Base-by-base conservation (phyloP, 192 early-diverging fungal species). In the Mortierella claussenii region DNA sequence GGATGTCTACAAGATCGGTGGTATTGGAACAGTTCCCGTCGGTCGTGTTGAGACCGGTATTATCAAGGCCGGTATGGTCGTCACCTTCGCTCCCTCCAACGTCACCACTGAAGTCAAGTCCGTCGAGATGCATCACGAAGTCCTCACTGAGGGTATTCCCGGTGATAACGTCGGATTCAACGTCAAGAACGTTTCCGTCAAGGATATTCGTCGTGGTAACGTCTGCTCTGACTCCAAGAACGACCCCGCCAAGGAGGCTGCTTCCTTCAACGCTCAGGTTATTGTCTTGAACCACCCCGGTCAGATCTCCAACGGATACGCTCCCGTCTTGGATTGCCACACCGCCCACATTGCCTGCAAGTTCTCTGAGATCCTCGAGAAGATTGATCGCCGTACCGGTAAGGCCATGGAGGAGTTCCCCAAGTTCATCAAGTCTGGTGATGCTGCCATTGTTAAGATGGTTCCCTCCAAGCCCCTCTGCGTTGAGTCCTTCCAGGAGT, bases 91-190 rank as follows among this genome's bases (percentile, higher is more conserved):
- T 59, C 95, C 95, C 63, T 81, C 89, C 74, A 88, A 86, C 85
- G 89, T 94, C 69, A 84, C 91, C 81, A 94, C 95, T 87, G 94
- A 96, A 83, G 95, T 96, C 85, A 95, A 95, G 88, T 96, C 95
- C 81, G 94, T 98, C 66, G 95, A 97, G 85, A 98, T 97, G 95
- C 96, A 98, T 88, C 95, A 97, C 91, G 92, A 98, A 84, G 82
- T 88, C 70, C 88, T 97, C 73, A 75, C 78, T 61, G 89, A 97
- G 87, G 94, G 92, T 86, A 82, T 85, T 56, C 93, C 96, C 67
- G 96, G 96, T 69, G 96, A 98, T 91, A 95, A 97, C 91, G 94
- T 98, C 79, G 96, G 95, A 80, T 95, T 98, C 92, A 97, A 97
- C 93, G 90, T 97, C 88, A 98, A 95, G 94, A 95, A 94, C 92